Evolutionary conservation across 1,284 basidiomycete species (phyloP).

Genomic region (Ganoderma lingzhi): DNA sequence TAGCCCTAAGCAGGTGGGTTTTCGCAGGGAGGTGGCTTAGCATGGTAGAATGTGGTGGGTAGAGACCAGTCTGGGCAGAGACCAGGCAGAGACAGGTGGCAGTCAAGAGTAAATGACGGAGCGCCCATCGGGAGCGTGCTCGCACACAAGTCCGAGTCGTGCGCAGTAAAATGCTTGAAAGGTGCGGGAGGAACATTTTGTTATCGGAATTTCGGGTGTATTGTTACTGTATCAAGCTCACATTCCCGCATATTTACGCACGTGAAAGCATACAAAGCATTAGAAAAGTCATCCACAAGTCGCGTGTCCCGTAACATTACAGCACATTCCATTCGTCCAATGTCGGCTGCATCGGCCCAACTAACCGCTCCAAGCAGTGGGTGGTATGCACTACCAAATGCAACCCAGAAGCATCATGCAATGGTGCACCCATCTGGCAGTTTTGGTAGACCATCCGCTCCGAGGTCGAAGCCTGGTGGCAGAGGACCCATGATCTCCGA

Average conservation of each 20-base stretch:
- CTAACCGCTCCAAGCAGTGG: background rate
- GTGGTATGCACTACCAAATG: background rate
- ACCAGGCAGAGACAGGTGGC: constrained; percentile 1
- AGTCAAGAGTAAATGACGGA: background rate
- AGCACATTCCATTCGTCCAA: background rate
- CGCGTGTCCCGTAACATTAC: background rate
- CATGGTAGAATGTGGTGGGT: constrained; percentile 15
- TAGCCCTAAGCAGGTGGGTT: constrained; percentile 8
- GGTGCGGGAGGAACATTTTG: background rate
- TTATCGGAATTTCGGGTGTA: background rate
- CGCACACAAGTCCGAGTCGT: background rate
- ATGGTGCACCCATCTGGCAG: constrained; percentile 62
- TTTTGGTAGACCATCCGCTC: constrained; percentile 63
- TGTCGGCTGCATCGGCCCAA: background rate
- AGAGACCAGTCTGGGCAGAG: constrained; percentile 14
- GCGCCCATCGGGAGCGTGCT: constrained; percentile 4
- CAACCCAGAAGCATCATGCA: constrained; percentile 30
- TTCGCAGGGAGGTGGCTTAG: constrained; percentile 13
- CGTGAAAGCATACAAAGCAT: background rate
- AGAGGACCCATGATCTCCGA: constrained; percentile 92
- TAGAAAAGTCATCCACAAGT: background rate
- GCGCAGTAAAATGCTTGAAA: background rate
- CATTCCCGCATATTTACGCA: background rate
- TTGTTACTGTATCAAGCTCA: no score
- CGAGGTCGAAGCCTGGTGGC: constrained; percentile 77